Percentiles rank a stretch among this genome's conserved stretches.
Evolutionary conservation across 169 alveolate species (phyloP).

Genomic region (Cryptosporidium sp.): DNA sequence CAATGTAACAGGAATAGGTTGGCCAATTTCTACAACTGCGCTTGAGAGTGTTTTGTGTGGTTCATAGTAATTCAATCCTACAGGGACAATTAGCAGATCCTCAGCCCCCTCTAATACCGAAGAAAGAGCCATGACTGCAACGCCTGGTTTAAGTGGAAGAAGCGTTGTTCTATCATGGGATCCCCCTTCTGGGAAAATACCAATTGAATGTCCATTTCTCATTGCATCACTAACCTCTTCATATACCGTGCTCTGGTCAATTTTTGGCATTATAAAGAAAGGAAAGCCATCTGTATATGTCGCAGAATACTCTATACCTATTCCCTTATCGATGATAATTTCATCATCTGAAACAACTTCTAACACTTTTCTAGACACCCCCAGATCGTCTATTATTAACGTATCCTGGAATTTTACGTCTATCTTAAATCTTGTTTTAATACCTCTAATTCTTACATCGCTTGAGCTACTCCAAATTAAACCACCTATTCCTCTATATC

Average conservation of each 20-base stretch:
- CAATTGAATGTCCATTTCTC: constrained; percentile 90
- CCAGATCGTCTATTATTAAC: constrained; percentile 79
- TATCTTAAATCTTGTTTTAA: constrained; percentile 86
- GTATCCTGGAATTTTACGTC: constrained; percentile 89
- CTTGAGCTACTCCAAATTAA: constrained; percentile 80
- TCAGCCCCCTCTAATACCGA: constrained; percentile 93
- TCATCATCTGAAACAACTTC: constrained; percentile 90
- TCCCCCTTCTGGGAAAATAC: constrained; percentile 96
- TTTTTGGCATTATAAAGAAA: constrained; percentile 87
- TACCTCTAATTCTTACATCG: constrained; percentile 82
- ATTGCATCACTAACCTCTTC: constrained; percentile 89
- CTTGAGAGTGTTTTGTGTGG: constrained; percentile 87
- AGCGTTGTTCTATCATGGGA: constrained; percentile 94
- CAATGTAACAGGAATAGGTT: constrained; percentile 84
- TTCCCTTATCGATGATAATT: constrained; percentile 80
- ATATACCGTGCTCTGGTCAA: constrained; percentile 91
- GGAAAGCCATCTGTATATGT: constrained; percentile 70
- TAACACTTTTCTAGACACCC: constrained; percentile 82
- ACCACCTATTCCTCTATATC: constrained; percentile 87
- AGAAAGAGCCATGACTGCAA: constrained; percentile 91
- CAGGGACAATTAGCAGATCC: constrained; percentile 90
- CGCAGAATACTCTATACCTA: constrained; percentile 76
- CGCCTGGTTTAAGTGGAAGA: constrained; percentile 95
- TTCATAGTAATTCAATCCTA: constrained; percentile 87
- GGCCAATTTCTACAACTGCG: constrained; percentile 88